Base-by-base conservation (phyloP, 768 basidiomycete species). In the Suillus subaureus region DNA sequence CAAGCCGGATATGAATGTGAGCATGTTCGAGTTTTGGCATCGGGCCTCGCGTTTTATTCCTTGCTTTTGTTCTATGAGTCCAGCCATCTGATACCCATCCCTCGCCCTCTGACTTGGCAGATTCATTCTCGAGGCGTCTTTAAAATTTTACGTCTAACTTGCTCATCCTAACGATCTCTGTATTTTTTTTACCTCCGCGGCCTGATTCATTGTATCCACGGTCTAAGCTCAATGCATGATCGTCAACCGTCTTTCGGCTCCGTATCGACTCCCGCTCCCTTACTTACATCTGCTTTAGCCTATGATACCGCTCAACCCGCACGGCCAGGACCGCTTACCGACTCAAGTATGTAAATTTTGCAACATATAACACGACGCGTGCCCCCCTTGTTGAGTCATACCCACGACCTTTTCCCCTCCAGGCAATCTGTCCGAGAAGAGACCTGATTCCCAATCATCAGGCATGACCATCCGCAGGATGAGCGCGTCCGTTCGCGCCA, bases 311-410 rank as follows among this genome's bases (percentile, higher is more conserved):
- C 51, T 37, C 43, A 61, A 60, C 42, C 39, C 13, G 51, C 60
- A 42, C 35, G 65, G 54, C 11, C 7, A 4, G 18, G 49, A 33
- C 35, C 58, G 56, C 6, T 55, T 58, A 43, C 62, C 42, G 49
- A 65, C 12, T 70, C 70, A 23, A 61, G 75, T 76, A 70, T 67
- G 71, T 68, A 63, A 45, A 55, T 69, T 61, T 65, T 62, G 26
- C 60, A 52, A 67, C 31, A 39, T 39, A 43, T 45, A 43, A 77
- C 57, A 77, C 75, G 47, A 79, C 80, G 18, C 75, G 72, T 18
- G 73, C 81, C 45, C 83, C n/a, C 67, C 78, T 80, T 56, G 78
- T 42, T 60, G 28, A 60, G 40, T 60, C 18, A 60, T 47, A 40
- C 37, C 58, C 61, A 56, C 31, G 45, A 57, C 61, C n/a, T 49